A percentile compares a stretch with the other conserved stretches of the same genome.
These are phyloP conservation scores for Ceratocystis diversiconidia DNA, from an alignment of 2,329 filamentous ascomycete genomes.

Conservation along the genomic window DNA sequence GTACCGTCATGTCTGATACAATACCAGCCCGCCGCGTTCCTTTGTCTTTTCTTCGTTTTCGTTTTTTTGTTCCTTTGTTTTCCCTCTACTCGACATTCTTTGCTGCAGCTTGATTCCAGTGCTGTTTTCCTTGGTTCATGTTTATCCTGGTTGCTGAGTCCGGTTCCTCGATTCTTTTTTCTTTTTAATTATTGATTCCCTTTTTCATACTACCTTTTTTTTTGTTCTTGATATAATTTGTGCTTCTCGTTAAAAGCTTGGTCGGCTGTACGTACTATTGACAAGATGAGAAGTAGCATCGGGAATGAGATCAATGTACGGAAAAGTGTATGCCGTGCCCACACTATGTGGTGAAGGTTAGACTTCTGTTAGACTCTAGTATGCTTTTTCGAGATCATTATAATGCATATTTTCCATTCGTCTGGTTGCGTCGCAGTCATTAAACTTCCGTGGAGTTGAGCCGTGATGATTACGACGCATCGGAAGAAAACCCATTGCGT, in stretches of 20 bases:
- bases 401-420: neutral
- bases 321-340: neutral
- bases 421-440: neutral
- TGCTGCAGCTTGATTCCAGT: conserved; percentile 16
- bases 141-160: conserved; percentile 16
- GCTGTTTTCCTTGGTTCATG: conserved; percentile 21
- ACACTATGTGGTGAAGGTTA: neutral
- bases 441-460: too few species aligned
- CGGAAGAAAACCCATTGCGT: too few species aligned
- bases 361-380: neutral
- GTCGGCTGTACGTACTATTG: neutral
- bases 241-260: conserved; percentile 8
- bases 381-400: neutral
- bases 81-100: conserved; percentile 27
- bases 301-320: neutral
- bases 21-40: conserved; percentile 41
- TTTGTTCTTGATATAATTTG: conserved; percentile 13
- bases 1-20: conserved; percentile 44
- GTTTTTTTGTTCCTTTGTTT: conserved; percentile 28
- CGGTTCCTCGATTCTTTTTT: conserved; percentile 14
- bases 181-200: conserved; percentile 20
- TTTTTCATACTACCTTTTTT: conserved; percentile 12
- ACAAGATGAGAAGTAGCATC: neutral
- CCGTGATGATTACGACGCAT: too few species aligned
- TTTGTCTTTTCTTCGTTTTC: conserved; percentile 34